Base-by-base conservation (phyloP, 176 grass and related monocot genomes). In the Triticum dicoccoides region DNA sequence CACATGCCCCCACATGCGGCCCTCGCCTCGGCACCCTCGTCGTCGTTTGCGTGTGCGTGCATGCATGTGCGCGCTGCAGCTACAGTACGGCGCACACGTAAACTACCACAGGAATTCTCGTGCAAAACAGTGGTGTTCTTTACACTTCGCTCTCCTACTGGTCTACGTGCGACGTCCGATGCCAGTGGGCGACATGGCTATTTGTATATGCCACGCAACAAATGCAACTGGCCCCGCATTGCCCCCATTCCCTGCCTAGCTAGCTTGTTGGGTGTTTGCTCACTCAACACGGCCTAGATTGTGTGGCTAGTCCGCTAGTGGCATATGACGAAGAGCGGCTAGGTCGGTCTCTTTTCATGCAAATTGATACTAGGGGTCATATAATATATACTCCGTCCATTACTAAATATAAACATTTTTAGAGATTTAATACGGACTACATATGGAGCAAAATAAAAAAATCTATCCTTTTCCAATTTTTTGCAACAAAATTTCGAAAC, bases 1-100 rank as follows among this genome's bases (percentile, higher is more conserved):
- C 85, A 87, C 75, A 67, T 87, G 69, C 49, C 15, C 24, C 45
- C 85, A 37, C 80, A 59, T 75, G 85, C 59, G 76, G 81, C 69
- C 85, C 68, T 74, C 37, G 32, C 69, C 65, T 79, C 84, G 84
- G 41, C 77, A 41, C 72, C 77, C 79, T 29, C 51, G 51, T 54
- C 14, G 14, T 6, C 42, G 59, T 62, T 61, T 6, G 61, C 65
- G 66, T 3, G 56, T 3, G 56, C 62, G 27, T 72, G 87, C 76
- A 44, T 67, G 76, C 21, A 61, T 70, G 65, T 71, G 47, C 6
- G 3, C 17, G 17, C 78, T 61, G 78, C 71, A 2, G 47, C 59
- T 24, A 37, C 29, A 30, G 20, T 25, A 73, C 8, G 81, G 23
- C 65, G 34, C 76, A 65, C 59, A 34, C 70, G 81, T 33, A 72